Base-by-base conservation (phyloP, 495 filamentous ascomycete genomes). In the Penicillium subrubescens region DNA sequence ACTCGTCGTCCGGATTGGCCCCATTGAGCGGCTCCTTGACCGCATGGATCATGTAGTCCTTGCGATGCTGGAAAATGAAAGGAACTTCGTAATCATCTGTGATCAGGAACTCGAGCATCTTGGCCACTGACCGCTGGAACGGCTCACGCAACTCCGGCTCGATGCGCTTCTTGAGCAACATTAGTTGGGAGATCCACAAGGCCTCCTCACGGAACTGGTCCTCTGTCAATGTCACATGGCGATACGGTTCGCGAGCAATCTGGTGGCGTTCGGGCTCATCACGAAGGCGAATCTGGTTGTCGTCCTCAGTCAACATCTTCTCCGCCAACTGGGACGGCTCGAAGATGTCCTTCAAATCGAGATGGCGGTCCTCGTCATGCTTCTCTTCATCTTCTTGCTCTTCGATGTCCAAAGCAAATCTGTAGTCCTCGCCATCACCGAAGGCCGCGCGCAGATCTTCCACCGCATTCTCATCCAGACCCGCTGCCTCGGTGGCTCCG, bases 261-360 rank as follows among this genome's bases (percentile, higher is more conserved):
- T 99, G 95, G 77, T 96, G 95, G 60, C 95, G 88, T 76, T 99
- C 95, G 3, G 95, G 96, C 62, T 97, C 89, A 74, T 99, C 95
- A 15, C 84, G 85, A 56, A 86, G 81, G 17, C 95, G 90, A 60
- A 99, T 97, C 56, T 85, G 80, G 73, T 97, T 96, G 70, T 99
- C 95, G 53, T 92, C 93, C 59, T 98, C 95, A 5, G 95, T 99
- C 37, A 99, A 86, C 75, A 98, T 90, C 76, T 91, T 92, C 75
- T 98, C 95, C 41, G 87, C 86, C 44, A 99, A 87, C 75, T 98
- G 92, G 2, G 93, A 94, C 2, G 96, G 96, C 76, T 99, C 95
- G 63, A 99, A 98, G 61, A 99, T 94, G 73, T 98, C 94, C 77
- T 97, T 97, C 48, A 99, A 82, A 73, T 97, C 91, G n/a, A 98